phyloP scores from a whole-genome alignment of 176 grass and related monocot genomes.

The Triticum turgidum region DNA sequence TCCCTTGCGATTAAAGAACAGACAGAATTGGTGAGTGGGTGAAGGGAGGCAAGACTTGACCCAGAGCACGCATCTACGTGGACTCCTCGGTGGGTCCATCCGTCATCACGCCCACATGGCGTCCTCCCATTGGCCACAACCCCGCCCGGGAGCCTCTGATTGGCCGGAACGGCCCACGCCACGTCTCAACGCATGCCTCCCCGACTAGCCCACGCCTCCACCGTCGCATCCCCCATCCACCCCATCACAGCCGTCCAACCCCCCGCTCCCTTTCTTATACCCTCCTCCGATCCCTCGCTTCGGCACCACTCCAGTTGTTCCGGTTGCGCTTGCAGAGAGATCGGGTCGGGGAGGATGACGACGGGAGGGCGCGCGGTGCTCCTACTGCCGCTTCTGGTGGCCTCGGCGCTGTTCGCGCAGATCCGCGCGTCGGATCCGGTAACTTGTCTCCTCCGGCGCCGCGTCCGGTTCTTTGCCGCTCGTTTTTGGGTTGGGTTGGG shows the following conservation, averaged over 20 bases:
- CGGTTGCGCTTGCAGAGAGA: background rate
- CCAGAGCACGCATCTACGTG: background rate
- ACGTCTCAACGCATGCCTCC: background rate
- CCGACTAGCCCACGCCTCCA: background rate
- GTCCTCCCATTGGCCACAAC: background rate
- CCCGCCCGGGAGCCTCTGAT: conserved; percentile 19
- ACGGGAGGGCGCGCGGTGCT: background rate
- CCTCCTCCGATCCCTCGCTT: background rate
- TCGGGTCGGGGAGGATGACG: background rate
- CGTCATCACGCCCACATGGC: conserved; percentile 11
- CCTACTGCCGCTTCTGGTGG: conserved; percentile 52
- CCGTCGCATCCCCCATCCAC: background rate
- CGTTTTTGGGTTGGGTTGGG: background rate
- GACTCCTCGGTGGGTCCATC: background rate
- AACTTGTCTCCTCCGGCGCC: background rate
- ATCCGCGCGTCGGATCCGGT: conserved; percentile 86
- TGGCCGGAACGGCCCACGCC: conserved; percentile 40
- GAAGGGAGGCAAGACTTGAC: background rate
- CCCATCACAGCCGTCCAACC: conserved; percentile 10
- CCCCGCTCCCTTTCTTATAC: background rate
- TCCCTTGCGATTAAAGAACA: background rate
- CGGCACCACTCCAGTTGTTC: background rate
- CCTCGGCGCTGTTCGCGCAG: conserved; percentile 57
- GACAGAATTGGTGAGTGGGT: background rate
- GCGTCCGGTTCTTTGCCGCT: background rate